Evolutionary conservation across 169 alveolate species (phyloP), one percentile per base, ranked within the genome.

Genomic region (Plasmodium cynomolgi): DNA sequence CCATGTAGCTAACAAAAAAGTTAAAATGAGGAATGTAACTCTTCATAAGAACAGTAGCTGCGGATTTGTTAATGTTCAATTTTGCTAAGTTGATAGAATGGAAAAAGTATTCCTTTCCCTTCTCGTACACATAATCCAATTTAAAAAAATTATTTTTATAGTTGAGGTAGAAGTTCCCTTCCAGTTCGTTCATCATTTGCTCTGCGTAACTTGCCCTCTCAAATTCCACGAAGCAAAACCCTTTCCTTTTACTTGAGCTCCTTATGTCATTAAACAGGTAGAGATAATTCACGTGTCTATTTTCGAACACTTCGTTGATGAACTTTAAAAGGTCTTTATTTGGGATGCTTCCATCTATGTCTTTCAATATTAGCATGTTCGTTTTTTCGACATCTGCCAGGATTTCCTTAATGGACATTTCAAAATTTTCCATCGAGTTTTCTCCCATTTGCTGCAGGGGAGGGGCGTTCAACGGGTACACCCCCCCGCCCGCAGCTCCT

Each of bases 201-300:
- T 90, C 83, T 17, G 91, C 80, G 31, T 33, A 41, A 50, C 31
- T 68, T 15, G 15, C n/a, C 71, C 72, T 90, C 39, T 81, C 37
- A 62, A 79, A 90, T 68, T 90, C 91, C 23, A 90, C 74, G 54
- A 90, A 80, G 15, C 94, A 90, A 39, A 90, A 90, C 0, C 94
- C 94, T 39, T 81, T 90, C 15, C 79, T 54, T 90, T 90, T 90
- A 80, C 13, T 58, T 1, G 94, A 90, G 13, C 88, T 86, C 47
- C 74, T 90, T 39, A 90, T 68, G 37, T 90, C 94, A 50, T 90
- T 90, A 81, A 90, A 90, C 47, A 90, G 20, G 83, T 90, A 90
- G 1, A 79, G 47, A 90, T 81, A 90, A 31, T 81, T 58, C 3
- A 90, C 94, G 33, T 90, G 56, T 8, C 79, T 54, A 47, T 90